phyloP scores from a whole-genome alignment of 257 asterid genomes.

The Gentiana straminea region DNA sequence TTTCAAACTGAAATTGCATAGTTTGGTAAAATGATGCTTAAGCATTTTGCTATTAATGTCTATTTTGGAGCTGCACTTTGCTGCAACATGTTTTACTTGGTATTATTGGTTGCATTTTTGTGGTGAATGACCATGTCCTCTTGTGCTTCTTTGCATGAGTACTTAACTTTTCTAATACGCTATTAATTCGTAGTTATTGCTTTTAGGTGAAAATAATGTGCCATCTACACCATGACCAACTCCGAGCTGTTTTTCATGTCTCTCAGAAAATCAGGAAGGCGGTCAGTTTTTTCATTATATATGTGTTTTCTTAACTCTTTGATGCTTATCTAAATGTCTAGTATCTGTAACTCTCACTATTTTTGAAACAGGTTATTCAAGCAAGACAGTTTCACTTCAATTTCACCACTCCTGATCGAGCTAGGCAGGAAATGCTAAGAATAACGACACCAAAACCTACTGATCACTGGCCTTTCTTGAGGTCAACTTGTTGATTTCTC shows the following conservation, averaged over 20 bases:
- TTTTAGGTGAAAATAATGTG: conserved; percentile 75
- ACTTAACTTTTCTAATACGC: too few relatives aligned
- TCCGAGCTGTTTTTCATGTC: conserved; percentile 84
- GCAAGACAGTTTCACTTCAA: conserved; percentile 83
- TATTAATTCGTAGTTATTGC: conserved; percentile 10
- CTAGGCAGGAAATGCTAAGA: conserved; percentile 75
- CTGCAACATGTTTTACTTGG: too few relatives aligned
- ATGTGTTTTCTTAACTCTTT: background rate
- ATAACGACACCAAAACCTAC: conserved; percentile 69
- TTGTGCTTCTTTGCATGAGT: too few relatives aligned
- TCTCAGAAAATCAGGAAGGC: conserved; percentile 85
- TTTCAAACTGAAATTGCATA: too few relatives aligned
- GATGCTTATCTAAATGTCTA: background rate
- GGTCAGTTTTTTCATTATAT: conserved; percentile 34
- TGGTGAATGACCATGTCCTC: too few relatives aligned
- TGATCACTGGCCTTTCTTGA: conserved; percentile 72
- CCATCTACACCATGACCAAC: conserved; percentile 94
- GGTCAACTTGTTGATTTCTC: conserved; percentile 27
- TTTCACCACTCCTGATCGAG: conserved; percentile 86
- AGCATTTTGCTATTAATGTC: too few relatives aligned
- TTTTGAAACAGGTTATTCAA: conserved; percentile 46
- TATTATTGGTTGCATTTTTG: too few relatives aligned
- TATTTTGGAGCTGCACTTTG: too few relatives aligned
- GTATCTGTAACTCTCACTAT: conserved; percentile 2
- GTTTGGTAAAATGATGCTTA: too few relatives aligned